Conservation (phyloP, 2,329 filamentous ascomycete genomes). For the Xylaria multiplex region DNA sequence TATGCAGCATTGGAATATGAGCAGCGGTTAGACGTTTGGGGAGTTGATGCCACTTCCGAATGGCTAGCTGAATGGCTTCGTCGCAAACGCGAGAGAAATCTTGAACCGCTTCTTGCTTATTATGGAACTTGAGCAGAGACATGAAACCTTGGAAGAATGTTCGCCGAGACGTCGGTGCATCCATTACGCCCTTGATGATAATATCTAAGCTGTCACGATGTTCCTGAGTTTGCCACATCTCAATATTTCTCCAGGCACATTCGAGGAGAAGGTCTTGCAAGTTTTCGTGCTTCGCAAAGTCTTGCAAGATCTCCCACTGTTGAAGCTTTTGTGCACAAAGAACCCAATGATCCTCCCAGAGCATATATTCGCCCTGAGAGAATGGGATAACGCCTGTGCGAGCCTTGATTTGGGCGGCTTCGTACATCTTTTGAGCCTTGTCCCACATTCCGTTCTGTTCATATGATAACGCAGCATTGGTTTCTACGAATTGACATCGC, state of each 20-base stretch:
- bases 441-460: conserved; percentile 99
- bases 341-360: conserved; percentile 99
- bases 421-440: conserved; percentile 96
- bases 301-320: conserved; percentile 97
- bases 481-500: conserved; percentile 95
- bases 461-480: conserved; percentile 94
- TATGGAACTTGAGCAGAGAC: conserved; percentile 92
- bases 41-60: conserved; percentile 99
- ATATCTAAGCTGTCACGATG: conserved; percentile 90
- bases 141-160: conserved; percentile 99
- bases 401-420: conserved; percentile 96
- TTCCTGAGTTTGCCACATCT: conserved; percentile 89
- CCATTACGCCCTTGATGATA: conserved; percentile 96
- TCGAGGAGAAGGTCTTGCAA: conserved; percentile 96
- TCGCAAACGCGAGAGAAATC: conserved; percentile 94
- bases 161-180: conserved; percentile 91
- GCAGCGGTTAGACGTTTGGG: conserved; percentile 92
- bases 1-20: conserved; percentile 92
- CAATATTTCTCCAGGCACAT: conserved; percentile 93
- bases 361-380: conserved; percentile 95
- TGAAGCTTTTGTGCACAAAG: conserved; percentile 97
- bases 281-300: conserved; percentile 99
- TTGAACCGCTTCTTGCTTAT: conserved; percentile 79
- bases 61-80: conserved; percentile 95
- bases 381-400: conserved; percentile 96